Conservation (phyloP, 2,329 filamentous ascomycete species). For the Teratosphaeriaceae sp. region DNA sequence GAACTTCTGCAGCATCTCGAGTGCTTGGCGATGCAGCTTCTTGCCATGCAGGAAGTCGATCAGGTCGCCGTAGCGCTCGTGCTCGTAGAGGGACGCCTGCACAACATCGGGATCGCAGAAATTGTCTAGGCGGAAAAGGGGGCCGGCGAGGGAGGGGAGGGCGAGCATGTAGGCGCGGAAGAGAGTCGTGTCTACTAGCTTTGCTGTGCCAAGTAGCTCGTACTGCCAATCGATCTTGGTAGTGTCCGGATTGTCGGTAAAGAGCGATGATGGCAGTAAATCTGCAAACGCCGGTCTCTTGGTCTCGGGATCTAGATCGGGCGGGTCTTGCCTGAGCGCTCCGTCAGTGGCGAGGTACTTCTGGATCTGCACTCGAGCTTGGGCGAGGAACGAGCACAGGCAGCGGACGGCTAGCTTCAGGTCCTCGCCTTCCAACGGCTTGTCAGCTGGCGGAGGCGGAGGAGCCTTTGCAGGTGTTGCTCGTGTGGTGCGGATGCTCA, state of each 20-base stretch:
- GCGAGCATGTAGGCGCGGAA: conserved; percentile 96
- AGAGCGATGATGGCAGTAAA: conserved; percentile 26
- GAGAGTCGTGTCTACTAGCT: conserved; percentile 84
- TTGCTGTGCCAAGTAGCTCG: conserved; percentile 69
- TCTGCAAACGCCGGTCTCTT: conserved; percentile 39
- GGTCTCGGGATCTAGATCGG: conserved; percentile 31
- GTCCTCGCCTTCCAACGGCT: conserved; percentile 68
- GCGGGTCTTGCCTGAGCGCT: conserved; percentile 50
- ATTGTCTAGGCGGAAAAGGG: conserved; percentile 90
- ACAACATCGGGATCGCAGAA: conserved; percentile 96
- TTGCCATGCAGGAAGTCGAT: conserved; percentile 99
- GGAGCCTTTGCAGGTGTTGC: conserved; percentile 33
- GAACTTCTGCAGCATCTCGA: conserved; percentile 76
- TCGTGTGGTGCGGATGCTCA: conserved; percentile 41
- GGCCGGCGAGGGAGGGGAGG: conserved; percentile 73
- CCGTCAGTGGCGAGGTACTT: conserved; percentile 55
- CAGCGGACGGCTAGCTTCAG: conserved; percentile 74
- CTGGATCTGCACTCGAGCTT: conserved; percentile 64
- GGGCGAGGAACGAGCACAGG: conserved; percentile 80
- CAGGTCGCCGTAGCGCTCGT: conserved; percentile 81
- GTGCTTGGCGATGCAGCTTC: conserved; percentile 78
- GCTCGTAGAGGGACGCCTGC: conserved; percentile 84
- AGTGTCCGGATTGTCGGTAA: conserved; percentile 15
- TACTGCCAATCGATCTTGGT: conserved; percentile 55
- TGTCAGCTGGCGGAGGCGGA: too few relatives aligned